These are phyloP conservation scores for Steccherinum ochraceum DNA, from an alignment of 768 basidiomycete species.

Conservation along the genomic window DNA sequence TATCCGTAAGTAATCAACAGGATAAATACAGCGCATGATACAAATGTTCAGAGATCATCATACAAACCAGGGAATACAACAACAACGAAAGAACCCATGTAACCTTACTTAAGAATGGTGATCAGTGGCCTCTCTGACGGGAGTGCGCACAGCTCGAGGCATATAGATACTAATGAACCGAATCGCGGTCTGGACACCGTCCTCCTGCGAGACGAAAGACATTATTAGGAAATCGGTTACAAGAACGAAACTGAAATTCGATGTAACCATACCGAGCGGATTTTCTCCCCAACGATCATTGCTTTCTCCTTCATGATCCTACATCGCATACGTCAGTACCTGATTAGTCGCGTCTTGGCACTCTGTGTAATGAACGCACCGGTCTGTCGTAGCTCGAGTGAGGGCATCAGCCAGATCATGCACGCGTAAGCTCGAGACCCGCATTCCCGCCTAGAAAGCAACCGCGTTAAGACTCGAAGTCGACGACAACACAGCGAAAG, in stretches of 20 bases:
- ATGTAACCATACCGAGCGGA: conserved; percentile 28
- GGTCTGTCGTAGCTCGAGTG: conserved; percentile 45
- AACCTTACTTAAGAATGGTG: no score
- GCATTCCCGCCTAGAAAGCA: conserved; percentile 37
- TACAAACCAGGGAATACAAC: no score
- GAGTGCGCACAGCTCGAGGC: conserved; percentile 25
- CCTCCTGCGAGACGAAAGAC: conserved; percentile 31
- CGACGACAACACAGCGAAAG: no score
- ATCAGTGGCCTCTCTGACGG: no score
- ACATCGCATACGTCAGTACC: no score
- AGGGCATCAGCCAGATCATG: conserved; percentile 49
- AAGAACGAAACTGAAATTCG: background rate
- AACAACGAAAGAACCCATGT: no score
- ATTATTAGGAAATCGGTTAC: conserved; percentile 1
- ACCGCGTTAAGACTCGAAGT: background rate
- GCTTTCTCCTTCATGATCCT: conserved; percentile 61
- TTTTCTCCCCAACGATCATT: conserved; percentile 36
- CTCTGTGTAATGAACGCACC: conserved; percentile 31
- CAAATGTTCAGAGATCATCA: no score
- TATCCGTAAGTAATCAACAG: no score
- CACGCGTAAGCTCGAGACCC: conserved; percentile 39
- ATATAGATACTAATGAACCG: conserved; percentile 50
- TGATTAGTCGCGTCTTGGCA: no score
- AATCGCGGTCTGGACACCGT: conserved; percentile 54
- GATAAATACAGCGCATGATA: no score